Evolutionary conservation across 1,284 basidiomycete species (phyloP), one percentile per base, ranked within the genome.

Genomic region (Cronartium quercuum): DNA sequence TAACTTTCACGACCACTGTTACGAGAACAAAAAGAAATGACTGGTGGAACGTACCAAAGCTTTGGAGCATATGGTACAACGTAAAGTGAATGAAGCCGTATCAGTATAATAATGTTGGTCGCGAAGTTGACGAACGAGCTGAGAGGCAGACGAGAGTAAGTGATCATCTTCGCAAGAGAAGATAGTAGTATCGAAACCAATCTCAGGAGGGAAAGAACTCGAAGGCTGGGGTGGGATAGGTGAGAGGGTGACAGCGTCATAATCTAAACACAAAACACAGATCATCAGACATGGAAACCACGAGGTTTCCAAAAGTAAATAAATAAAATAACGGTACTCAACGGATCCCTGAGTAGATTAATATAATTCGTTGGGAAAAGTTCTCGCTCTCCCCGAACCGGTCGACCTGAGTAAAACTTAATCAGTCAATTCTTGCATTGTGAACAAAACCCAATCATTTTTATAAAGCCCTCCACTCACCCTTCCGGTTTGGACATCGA

Each of bases 401-500:
- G 24, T 71, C 69, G 21, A 65, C 51, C 69, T 71, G n/a, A 44
- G 37, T 12, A 21, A 3, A 29, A 47, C 12, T 21, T 24, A n/a
- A 6, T n/a, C 24, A n/a, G n/a, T 47, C 1, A 6, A 47, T 15
- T 47, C n/a, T n/a, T n/a, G n/a, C n/a, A n/a, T n/a, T n/a, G n/a
- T n/a, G n/a, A n/a, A n/a, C n/a, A n/a, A n/a, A n/a, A n/a, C n/a
- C n/a, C n/a, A n/a, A n/a, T n/a, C n/a, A n/a, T n/a, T n/a, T n/a
- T 57, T 21, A 10, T 57, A n/a, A 18, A 57, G 60, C 29, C 15
- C 9, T 57, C 29, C 12, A 61, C 42, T 64, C 15, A 92, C 86
- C n/a, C 93, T 86, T 0, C 94, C 93, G 0, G 91, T 91, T 80
- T 94, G 90, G 64, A 97, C 91, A 80, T 97, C 94, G 71, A 96